Percentiles rank a stretch among this genome's conserved stretches.
These are phyloP conservation scores for Basidioascus undulatus DNA, from an alignment of 768 basidiomycete genomes.

Conservation along the genomic window DNA sequence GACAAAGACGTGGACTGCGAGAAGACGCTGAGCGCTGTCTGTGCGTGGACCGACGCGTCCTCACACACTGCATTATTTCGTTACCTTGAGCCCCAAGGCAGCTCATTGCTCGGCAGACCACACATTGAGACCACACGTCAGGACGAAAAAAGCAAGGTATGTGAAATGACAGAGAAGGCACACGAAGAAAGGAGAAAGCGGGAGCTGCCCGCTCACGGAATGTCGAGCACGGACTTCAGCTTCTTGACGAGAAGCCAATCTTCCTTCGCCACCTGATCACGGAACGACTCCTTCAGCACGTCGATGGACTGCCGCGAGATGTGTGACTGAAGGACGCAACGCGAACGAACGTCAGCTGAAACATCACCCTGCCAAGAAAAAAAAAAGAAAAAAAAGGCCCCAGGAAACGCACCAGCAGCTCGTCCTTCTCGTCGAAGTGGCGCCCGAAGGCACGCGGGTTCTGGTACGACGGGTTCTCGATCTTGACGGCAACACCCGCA, in stretches of 20 bases:
- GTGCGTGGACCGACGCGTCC: too few species aligned
- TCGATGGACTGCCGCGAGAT: constrained; percentile 86
- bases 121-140: too few species aligned
- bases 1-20: too few species aligned
- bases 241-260: constrained; percentile 84
- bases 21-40: too few species aligned
- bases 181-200: background rate
- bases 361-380: background rate
- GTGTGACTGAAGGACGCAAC: constrained; percentile 27
- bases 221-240: constrained; percentile 28
- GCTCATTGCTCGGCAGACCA: too few species aligned
- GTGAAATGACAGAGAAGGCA: too few species aligned
- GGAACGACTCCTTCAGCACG: constrained; percentile 50
- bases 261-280: constrained; percentile 46
- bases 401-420: too few species aligned
- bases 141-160: too few species aligned
- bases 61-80: too few species aligned
- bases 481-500: constrained; percentile 91
- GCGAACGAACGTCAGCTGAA: background rate
- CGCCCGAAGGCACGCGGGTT: constrained; percentile 85
- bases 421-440: constrained; percentile 45
- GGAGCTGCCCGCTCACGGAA: constrained; percentile 1
- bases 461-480: constrained; percentile 90
- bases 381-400: background rate
- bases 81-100: too few species aligned